A percentile compares a stretch with the other conserved stretches of the same genome.
Conservation (phyloP, 2,329 filamentous ascomycete genomes). For the Raffaelea deltoideospora region DNA sequence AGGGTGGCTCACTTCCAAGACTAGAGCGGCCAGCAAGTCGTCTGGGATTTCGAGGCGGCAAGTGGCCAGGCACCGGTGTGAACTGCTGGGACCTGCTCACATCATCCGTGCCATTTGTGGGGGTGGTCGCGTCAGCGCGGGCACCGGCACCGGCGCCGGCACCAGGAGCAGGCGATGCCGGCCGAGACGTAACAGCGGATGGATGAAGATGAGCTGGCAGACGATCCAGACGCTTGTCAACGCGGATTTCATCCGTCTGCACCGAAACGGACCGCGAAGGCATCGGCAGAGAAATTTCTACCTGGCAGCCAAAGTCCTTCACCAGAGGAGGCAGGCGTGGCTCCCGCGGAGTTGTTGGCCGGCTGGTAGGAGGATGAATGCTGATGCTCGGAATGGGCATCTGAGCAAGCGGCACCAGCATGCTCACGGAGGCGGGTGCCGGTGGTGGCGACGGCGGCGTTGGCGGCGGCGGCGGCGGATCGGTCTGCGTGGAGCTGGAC, state of each 20-base stretch:
- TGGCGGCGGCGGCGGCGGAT: slow-evolving; percentile 16
- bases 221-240: slow-evolving; percentile 61
- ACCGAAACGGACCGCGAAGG: slow-evolving; percentile 39
- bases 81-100: slow-evolving; percentile 25
- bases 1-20: slow-evolving; percentile 28
- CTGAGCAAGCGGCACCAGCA: slow-evolving; percentile 10
- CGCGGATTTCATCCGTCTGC: slow-evolving; percentile 83
- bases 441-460: slow-evolving; percentile 2
- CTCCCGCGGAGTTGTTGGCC: slow-evolving; percentile 63
- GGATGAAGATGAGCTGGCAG: slow-evolving; percentile 68
- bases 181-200: slow-evolving; percentile 52
- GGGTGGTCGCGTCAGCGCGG: no score
- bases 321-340: slow-evolving; percentile 64
- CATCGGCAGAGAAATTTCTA: slow-evolving; percentile 36
- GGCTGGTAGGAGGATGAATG: slow-evolving; percentile 74
- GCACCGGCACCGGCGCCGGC: slow-evolving; percentile 11
- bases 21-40: slow-evolving; percentile 33
- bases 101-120: slow-evolving; percentile 14
- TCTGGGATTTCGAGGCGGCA: slow-evolving; percentile 45
- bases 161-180: slow-evolving; percentile 32
- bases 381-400: slow-evolving; percentile 69
- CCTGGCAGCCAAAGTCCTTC: slow-evolving; percentile 75
- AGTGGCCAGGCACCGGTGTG: slow-evolving; percentile 34
- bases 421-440: background rate
- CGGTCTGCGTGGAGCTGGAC: slow-evolving; percentile 49